Conservation (phyloP, 1,284 basidiomycete species). For the Moesziomyces sp. region DNA sequence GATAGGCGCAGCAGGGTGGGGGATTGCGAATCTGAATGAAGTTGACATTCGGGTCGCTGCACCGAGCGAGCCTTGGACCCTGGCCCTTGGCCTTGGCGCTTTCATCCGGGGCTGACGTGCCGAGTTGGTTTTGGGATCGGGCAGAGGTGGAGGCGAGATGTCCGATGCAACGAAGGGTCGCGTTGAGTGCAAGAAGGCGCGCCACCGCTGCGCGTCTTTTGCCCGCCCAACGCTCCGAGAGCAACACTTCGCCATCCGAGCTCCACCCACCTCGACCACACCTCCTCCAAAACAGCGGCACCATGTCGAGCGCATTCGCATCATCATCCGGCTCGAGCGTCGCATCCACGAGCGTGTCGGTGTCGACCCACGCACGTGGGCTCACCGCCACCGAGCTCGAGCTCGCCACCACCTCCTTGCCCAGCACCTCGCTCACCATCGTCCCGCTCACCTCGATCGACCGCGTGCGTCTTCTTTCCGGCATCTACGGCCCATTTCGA, state of each 20-base stretch:
- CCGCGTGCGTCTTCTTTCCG: constrained; percentile 60
- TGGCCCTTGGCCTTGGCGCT: constrained; percentile 5
- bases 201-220: constrained; percentile 10
- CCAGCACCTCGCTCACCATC: constrained; percentile 51
- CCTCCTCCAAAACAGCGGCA: neutral
- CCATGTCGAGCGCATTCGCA: constrained; percentile 14
- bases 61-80: constrained; percentile 19
- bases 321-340: constrained; percentile 11
- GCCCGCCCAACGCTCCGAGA: neutral
- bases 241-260: constrained; percentile 15
- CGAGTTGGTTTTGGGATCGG: neutral
- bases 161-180: constrained; percentile 2
- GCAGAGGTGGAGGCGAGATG: neutral
- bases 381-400: constrained; percentile 28
- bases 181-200: constrained; percentile 21
- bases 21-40: no score
- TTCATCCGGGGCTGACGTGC: neutral
- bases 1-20: neutral
- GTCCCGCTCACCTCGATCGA: constrained; percentile 62
- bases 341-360: constrained; percentile 16
- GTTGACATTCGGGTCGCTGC: neutral
- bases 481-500: constrained; percentile 83
- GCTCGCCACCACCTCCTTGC: constrained; percentile 47
- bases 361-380: constrained; percentile 24
- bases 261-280: neutral